A percentile compares a stretch with the other conserved stretches of the same genome.
Evolutionary conservation across 2,329 filamentous ascomycete species (phyloP).

Genomic region (Cladophialophora yegresii): DNA sequence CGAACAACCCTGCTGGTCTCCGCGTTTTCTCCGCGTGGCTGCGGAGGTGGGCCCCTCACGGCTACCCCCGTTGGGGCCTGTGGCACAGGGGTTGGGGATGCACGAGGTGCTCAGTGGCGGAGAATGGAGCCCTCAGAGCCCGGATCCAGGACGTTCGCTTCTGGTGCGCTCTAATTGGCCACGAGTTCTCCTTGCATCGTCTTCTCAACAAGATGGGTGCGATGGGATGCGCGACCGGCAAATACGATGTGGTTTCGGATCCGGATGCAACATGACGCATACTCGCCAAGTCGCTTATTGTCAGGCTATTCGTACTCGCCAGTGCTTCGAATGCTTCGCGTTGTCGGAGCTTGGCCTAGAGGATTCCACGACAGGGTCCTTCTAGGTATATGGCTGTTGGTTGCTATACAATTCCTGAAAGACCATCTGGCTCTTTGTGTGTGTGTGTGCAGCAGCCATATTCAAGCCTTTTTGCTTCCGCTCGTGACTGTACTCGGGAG

Average conservation of each 20-base stretch:
- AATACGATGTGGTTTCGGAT: constrained; percentile 5
- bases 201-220: background rate
- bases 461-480: too few relatives aligned
- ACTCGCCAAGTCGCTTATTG: background rate
- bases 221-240: background rate
- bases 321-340: background rate
- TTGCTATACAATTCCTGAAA: too few relatives aligned
- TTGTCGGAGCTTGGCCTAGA: background rate
- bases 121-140: constrained; percentile 1
- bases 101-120: constrained; percentile 11
- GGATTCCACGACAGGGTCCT: too few relatives aligned
- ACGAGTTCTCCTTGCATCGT: background rate
- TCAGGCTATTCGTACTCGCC: background rate
- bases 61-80: background rate
- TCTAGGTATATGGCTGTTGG: background rate
- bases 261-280: constrained; percentile 9
- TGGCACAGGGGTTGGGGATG: background rate
- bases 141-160: constrained; percentile 8
- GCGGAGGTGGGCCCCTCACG: background rate
- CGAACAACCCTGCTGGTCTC: constrained; percentile 13
- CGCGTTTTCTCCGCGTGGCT: constrained; percentile 14
- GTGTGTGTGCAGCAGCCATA: too few relatives aligned
- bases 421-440: too few relatives aligned
- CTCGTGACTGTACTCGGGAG: too few relatives aligned
- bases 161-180: background rate